phyloP scores from a whole-genome alignment of 228 moss, liverwort and hornwort species.

The Sphagnum fallax region DNA sequence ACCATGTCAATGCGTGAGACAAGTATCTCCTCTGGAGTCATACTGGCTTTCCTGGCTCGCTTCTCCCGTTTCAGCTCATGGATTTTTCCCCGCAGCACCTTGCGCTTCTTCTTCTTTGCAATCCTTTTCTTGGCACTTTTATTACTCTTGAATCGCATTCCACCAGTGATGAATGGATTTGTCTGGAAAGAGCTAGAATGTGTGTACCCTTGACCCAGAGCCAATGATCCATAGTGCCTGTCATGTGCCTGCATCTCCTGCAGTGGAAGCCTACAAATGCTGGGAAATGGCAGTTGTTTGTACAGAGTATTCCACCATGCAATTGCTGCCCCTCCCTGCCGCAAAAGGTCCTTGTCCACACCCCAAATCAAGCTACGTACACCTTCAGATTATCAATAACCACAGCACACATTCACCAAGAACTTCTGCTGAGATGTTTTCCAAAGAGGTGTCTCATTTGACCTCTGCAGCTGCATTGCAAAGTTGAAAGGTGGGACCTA shows the following conservation, averaged over 20 bases:
- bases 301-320: neutral
- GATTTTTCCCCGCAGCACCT: conserved; percentile 59
- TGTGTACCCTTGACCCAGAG: conserved; percentile 35
- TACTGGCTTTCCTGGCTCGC: conserved; percentile 71
- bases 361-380: conserved; percentile 3
- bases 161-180: conserved; percentile 45
- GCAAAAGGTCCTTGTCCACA: neutral
- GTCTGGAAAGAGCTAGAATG: conserved; percentile 9
- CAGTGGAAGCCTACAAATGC: neutral
- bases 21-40: conserved; percentile 71
- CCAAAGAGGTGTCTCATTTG: too few species aligned
- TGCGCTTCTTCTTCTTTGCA: conserved; percentile 44
- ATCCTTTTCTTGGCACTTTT: conserved; percentile 38
- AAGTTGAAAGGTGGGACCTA: too few species aligned
- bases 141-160: conserved; percentile 70
- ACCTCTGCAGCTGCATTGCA: too few species aligned
- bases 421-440: too few species aligned
- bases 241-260: conserved; percentile 4
- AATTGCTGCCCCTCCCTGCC: neutral
- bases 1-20: conserved; percentile 71
- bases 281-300: neutral
- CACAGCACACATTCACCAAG: too few species aligned
- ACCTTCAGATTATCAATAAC: neutral
- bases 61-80: conserved; percentile 53
- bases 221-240: conserved; percentile 15